A percentile compares a stretch with the other conserved stretches of the same genome.
phyloP scores from a whole-genome alignment of 192 early-diverging fungal species.

The Mortierella claussenii region DNA sequence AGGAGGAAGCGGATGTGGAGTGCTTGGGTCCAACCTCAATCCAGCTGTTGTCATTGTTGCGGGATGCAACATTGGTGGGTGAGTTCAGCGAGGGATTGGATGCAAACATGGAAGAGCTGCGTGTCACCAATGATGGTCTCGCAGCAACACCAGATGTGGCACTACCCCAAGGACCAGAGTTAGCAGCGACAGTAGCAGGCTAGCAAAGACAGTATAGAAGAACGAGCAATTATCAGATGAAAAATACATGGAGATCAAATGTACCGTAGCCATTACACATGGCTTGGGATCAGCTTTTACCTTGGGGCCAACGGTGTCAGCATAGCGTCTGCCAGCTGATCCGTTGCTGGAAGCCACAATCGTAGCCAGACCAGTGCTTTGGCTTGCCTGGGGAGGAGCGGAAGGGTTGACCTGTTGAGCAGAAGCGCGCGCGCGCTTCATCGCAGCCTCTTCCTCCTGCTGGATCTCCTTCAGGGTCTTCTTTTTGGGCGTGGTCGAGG shows the following conservation, averaged over 20 bases:
- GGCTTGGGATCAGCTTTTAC: too few species aligned
- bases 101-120: constrained; percentile 16
- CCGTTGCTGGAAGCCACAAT: constrained; percentile 25
- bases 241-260: too few species aligned
- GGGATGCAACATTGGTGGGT: constrained; percentile 6
- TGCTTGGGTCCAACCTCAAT: constrained; percentile 36
- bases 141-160: constrained; percentile 7
- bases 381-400: not conserved
- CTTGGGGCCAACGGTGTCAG: constrained; percentile 54
- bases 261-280: too few species aligned
- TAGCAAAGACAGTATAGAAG: not conserved
- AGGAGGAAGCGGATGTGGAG: not conserved
- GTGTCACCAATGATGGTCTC: constrained; percentile 12
- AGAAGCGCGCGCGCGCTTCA: constrained; percentile 51
- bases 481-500: constrained; percentile 59
- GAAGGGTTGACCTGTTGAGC: constrained; percentile 26
- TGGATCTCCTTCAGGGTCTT: constrained; percentile 68
- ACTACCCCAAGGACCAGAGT: constrained; percentile 25
- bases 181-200: not conserved
- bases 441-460: constrained; percentile 63
- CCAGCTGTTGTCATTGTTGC: constrained; percentile 22
- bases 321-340: constrained; percentile 53
- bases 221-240: not conserved
- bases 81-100: constrained; percentile 16
- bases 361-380: constrained; percentile 26